Evolutionary conservation across 1,139 yeast genomes (phyloP).

Genomic region (Fermentozyma sake): DNA sequence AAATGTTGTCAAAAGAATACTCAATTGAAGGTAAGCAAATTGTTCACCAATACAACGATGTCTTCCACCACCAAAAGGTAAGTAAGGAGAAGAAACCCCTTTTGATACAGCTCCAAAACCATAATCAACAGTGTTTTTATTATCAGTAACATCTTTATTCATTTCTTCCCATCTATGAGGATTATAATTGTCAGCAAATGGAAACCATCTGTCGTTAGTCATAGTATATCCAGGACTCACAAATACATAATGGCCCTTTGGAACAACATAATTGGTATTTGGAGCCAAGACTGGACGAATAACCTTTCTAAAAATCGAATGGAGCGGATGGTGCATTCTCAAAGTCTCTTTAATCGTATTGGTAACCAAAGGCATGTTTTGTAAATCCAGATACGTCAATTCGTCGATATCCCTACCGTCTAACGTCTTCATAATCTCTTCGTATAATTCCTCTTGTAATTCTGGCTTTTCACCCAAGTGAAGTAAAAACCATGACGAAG

Average conservation of each 20-base stretch:
- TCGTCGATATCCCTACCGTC: conserved; percentile 47
- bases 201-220: conserved; percentile 73
- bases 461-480: conserved; percentile 85
- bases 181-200: conserved; percentile 61
- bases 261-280: conserved; percentile 72
- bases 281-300: conserved; percentile 75
- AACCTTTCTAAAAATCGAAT: conserved; percentile 91
- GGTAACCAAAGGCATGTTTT: conserved; percentile 73
- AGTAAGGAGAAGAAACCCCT: conserved; percentile 91
- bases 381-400: conserved; percentile 75
- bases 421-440: conserved; percentile 65
- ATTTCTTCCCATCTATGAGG: conserved; percentile 82
- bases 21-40: conserved; percentile 90
- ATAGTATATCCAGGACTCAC: conserved; percentile 93
- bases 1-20: conserved; percentile 71
- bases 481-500: conserved; percentile 89
- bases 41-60: conserved; percentile 99
- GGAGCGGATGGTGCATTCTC: conserved; percentile 93
- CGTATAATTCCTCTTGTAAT: conserved; percentile 70
- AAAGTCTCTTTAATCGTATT: conserved; percentile 86
- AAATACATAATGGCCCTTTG: conserved; percentile 81
- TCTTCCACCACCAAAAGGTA: conserved; percentile 99
- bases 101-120: conserved; percentile 94
- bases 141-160: conserved; percentile 12
- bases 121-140: conserved; percentile 63